Evolutionary conservation across 2,329 filamentous ascomycete genomes (phyloP).

Genomic region (Ceratocystis albifundus): DNA sequence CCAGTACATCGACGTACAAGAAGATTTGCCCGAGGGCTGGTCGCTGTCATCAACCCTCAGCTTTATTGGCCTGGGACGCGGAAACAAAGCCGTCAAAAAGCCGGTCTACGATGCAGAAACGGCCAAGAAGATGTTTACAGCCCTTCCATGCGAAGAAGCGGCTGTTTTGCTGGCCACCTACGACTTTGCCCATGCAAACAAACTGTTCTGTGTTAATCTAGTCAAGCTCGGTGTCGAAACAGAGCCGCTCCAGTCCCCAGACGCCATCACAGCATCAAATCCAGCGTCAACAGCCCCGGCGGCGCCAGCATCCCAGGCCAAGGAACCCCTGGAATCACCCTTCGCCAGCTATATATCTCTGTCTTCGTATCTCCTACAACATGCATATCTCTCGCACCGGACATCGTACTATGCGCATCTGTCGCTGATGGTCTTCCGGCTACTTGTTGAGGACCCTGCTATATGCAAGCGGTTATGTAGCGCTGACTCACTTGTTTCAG

Average conservation of each 20-base stretch:
- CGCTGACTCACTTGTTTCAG: constrained; percentile 58
- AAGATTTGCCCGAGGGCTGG: constrained; percentile 87
- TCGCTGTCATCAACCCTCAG: constrained; percentile 66
- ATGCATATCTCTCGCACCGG: constrained; percentile 73
- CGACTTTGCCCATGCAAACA: constrained; percentile 89
- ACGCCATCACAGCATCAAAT: background rate
- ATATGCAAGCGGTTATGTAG: constrained; percentile 76
- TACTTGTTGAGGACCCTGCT: constrained; percentile 73
- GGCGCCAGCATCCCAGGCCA: background rate
- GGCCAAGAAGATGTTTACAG: constrained; percentile 67
- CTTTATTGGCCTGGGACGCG: constrained; percentile 62
- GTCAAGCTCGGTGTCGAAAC: constrained; percentile 54
- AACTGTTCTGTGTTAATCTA: constrained; percentile 81
- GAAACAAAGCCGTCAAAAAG: constrained; percentile 44
- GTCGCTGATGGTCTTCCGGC: constrained; percentile 71
- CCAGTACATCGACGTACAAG: constrained; percentile 73
- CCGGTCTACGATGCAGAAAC: constrained; percentile 61
- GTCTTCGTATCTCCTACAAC: constrained; percentile 84
- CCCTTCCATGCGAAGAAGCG: constrained; percentile 54
- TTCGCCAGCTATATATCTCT: constrained; percentile 76
- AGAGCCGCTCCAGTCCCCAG: constrained; percentile 30
- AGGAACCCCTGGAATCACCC: constrained; percentile 45
- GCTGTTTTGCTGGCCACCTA: constrained; percentile 76
- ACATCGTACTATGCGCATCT: constrained; percentile 74
- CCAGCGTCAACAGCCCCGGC: background rate